phyloP scores from a whole-genome alignment of 129 eudicot genomes.

The Arctium minus region DNA sequence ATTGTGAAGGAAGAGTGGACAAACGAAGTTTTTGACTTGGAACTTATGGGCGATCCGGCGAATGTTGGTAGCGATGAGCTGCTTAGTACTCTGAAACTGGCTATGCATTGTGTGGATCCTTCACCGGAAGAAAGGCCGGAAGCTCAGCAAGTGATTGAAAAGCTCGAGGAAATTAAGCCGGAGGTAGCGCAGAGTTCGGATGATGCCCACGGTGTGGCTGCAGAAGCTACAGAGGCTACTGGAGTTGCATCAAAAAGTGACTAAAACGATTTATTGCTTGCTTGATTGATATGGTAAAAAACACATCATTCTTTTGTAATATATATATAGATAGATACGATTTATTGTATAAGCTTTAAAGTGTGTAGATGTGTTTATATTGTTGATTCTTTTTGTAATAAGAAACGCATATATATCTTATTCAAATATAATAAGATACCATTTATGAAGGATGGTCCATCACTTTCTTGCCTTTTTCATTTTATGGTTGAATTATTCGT shows the following conservation, averaged over 20 bases:
- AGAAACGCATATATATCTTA: background rate
- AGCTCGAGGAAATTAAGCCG: conserved; percentile 73
- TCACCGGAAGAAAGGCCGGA: conserved; percentile 73
- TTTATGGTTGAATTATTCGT: no score
- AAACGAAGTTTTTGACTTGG: conserved; percentile 88
- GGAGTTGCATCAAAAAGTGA: conserved; percentile 31
- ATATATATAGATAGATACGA: conserved; percentile 5
- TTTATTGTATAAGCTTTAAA: conserved; percentile 1
- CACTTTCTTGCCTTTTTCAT: no score
- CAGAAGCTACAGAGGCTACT: background rate
- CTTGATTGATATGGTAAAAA: background rate
- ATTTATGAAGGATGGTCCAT: background rate
- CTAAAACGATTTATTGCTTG: conserved; percentile 2
- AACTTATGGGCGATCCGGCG: conserved; percentile 65
- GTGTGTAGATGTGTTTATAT: conserved; percentile 5
- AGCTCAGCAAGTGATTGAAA: conserved; percentile 59
- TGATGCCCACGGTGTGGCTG: conserved; percentile 17
- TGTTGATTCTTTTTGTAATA: conserved; percentile 30
- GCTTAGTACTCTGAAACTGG: conserved; percentile 65
- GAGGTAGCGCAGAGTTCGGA: conserved; percentile 35
- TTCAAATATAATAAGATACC: background rate
- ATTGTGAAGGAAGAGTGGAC: conserved; percentile 95
- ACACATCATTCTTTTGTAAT: conserved; percentile 17
- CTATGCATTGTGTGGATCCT: conserved; percentile 88
- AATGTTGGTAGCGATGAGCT: conserved; percentile 69